Conservation (phyloP, 805 yeast species). For the Myxozyma sirexii region DNA sequence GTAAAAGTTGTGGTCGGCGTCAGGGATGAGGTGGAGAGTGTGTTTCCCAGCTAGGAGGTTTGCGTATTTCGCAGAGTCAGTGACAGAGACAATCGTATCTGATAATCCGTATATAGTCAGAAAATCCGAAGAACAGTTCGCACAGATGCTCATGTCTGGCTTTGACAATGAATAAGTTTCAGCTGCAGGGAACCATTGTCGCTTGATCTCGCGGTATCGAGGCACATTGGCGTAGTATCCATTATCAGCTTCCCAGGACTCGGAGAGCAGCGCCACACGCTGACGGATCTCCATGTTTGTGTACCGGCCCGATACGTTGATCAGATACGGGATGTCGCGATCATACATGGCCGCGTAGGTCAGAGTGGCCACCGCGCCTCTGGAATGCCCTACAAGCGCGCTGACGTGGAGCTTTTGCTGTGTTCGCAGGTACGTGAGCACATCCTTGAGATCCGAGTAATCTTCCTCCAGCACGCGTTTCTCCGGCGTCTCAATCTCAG, state of each 20-base stretch:
- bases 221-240: slow-evolving; percentile 50
- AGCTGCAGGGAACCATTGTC: slow-evolving; percentile 48
- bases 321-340: slow-evolving; percentile 60
- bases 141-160: slow-evolving; percentile 51
- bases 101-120: slow-evolving; percentile 70
- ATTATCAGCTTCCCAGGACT: slow-evolving; percentile 47
- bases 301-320: slow-evolving; percentile 76
- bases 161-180: slow-evolving; percentile 58
- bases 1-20: slow-evolving; percentile 82
- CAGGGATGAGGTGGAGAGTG: slow-evolving; percentile 57
- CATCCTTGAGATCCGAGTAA: slow-evolving; percentile 62
- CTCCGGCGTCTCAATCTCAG: slow-evolving; percentile 47
- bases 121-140: slow-evolving; percentile 52
- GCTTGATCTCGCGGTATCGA: slow-evolving; percentile 53
- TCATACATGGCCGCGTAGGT: slow-evolving; percentile 60
- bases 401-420: slow-evolving; percentile 49
- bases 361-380: slow-evolving; percentile 78
- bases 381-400: slow-evolving; percentile 73
- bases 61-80: slow-evolving; percentile 63
- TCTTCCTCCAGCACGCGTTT: slow-evolving; percentile 63
- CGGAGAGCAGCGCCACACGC: slow-evolving; percentile 43
- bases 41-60: slow-evolving; percentile 60
- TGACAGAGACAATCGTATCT: slow-evolving; percentile 67
- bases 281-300: slow-evolving; percentile 52
- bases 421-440: slow-evolving; percentile 44